phyloP scores from a whole-genome alignment of 768 basidiomycete species.

The Pilatotrama ljubarskyi region DNA sequence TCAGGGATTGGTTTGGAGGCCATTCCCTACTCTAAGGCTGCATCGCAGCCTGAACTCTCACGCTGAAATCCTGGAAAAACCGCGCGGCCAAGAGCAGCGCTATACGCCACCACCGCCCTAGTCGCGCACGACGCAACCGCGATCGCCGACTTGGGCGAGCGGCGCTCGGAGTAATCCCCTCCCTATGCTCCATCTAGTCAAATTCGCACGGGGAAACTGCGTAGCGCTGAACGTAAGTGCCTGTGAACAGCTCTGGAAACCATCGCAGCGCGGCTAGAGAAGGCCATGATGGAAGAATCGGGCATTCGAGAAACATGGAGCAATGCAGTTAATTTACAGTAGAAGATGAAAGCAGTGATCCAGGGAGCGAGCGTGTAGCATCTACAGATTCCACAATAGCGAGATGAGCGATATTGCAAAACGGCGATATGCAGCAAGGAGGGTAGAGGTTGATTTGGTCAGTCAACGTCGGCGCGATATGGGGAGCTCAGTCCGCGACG shows the following conservation, averaged over 20 bases:
- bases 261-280: not conserved
- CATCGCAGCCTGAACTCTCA: too few species aligned
- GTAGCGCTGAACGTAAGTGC: not conserved
- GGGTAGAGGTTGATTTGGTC: not conserved
- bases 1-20: too few species aligned
- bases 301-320: not conserved
- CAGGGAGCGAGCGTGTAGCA: constrained; percentile 1
- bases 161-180: constrained; percentile 1
- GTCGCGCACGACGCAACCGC: not conserved
- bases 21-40: too few species aligned
- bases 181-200: not conserved
- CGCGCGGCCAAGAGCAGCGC: constrained; percentile 4
- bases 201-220: constrained; percentile 16
- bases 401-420: not conserved
- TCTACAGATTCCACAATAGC: constrained; percentile 9
- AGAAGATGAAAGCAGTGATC: constrained; percentile 2
- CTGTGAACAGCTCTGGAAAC: not conserved
- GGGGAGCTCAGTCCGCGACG: not conserved
- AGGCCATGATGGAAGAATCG: not conserved
- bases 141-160: not conserved
- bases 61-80: constrained; percentile 18
- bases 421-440: not conserved
- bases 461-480: not conserved
- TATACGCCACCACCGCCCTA: constrained; percentile 10
- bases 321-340: not conserved